These are phyloP conservation scores for Apiotrichum veenhuisii DNA, from an alignment of 1,284 basidiomycete genomes.

Conservation along the genomic window DNA sequence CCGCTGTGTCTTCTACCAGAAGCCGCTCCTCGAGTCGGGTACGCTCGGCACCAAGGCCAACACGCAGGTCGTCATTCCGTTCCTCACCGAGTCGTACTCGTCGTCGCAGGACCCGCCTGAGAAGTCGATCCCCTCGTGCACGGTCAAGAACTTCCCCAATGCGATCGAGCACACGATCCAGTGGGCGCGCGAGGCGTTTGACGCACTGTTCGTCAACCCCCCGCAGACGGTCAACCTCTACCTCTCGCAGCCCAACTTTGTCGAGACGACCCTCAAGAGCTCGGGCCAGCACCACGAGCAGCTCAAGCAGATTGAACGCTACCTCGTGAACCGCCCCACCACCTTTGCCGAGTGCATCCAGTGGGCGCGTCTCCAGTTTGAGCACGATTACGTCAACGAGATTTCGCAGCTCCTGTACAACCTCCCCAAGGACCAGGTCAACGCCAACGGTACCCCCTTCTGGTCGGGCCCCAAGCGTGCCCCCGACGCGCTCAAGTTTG, in stretches of 20 bases:
- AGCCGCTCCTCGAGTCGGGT: conserved; percentile 94
- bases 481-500: conserved; percentile 85
- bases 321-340: conserved; percentile 86
- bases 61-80: conserved; percentile 91
- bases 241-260: conserved; percentile 92
- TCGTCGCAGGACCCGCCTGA: conserved; percentile 99
- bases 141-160: conserved; percentile 99
- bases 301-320: conserved; percentile 83
- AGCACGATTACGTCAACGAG: conserved; percentile 89
- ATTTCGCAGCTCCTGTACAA: conserved; percentile 92
- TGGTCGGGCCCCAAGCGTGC: conserved; percentile 98
- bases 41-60: conserved; percentile 99
- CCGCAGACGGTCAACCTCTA: conserved; percentile 93
- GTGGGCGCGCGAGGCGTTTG: conserved; percentile 93
- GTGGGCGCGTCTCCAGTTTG: conserved; percentile 95
- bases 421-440: conserved; percentile 86
- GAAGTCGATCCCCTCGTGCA: conserved; percentile 96
- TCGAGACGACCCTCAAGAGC: conserved; percentile 85
- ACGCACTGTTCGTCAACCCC: conserved; percentile 90
- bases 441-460: conserved; percentile 88
- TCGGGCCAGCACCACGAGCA: conserved; percentile 88
- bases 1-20: conserved; percentile 95
- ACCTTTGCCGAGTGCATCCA: conserved; percentile 96
- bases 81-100: conserved; percentile 95
- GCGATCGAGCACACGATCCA: conserved; percentile 99